A percentile compares a stretch with the other conserved stretches of the same genome.
Evolutionary conservation across 75 land plant genomes (phyloP).

Genomic region (Pinus taeda): DNA sequence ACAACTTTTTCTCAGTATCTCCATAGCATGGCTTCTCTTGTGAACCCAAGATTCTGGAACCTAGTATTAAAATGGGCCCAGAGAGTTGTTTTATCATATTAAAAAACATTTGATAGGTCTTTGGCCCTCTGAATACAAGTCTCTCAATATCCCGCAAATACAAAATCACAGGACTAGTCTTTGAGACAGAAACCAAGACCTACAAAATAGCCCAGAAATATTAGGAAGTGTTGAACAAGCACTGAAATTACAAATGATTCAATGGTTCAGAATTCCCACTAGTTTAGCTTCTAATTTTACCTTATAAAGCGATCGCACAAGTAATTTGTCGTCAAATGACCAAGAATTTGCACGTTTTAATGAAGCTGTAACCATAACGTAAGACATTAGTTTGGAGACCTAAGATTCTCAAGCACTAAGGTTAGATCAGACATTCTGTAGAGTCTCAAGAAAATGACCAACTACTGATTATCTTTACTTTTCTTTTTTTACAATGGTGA

Average conservation of each 20-base stretch:
- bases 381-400: not conserved
- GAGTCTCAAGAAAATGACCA: no score
- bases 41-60: constrained; percentile 55
- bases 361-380: constrained; percentile 20
- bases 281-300: not conserved
- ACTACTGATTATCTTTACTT: not conserved
- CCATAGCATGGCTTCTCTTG: constrained; percentile 18
- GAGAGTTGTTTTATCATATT: constrained; percentile 67
- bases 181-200: constrained; percentile 68
- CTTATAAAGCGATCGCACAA: constrained; percentile 71
- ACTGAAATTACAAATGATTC: not conserved
- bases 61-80: constrained; percentile 59
- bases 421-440: not conserved
- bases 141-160: constrained; percentile 83
- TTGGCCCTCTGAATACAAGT: constrained; percentile 54
- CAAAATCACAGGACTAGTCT: constrained; percentile 57
- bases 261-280: not conserved
- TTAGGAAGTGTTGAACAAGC: not conserved
- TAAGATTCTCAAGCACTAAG: not conserved
- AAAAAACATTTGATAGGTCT: constrained; percentile 49
- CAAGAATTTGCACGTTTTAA: constrained; percentile 52
- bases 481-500: no score
- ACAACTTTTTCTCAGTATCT: constrained; percentile 51
- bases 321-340: constrained; percentile 76
- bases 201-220: constrained; percentile 13